Percentiles rank a stretch among this genome's conserved stretches.
Conservation (phyloP, 1,139 yeast species). For the Taphrina confusa region DNA sequence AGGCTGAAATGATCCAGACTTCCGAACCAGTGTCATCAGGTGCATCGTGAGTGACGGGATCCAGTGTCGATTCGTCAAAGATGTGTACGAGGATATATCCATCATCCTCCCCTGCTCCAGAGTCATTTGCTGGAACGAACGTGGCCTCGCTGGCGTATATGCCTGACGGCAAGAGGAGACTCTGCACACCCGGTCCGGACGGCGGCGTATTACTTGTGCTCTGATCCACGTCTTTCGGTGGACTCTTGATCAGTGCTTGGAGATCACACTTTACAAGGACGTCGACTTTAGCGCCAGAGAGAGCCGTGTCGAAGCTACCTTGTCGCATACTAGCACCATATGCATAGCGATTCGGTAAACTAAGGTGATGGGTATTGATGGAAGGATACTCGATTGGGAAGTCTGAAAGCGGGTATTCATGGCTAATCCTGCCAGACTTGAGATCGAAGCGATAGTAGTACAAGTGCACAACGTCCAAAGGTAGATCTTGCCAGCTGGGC, state of each 20-base stretch:
- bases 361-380: constrained; percentile 26
- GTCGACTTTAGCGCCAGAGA: constrained; percentile 35
- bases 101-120: constrained; percentile 21
- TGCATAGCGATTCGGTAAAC: constrained; percentile 20
- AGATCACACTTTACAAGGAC: constrained; percentile 32
- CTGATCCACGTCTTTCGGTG: constrained; percentile 19
- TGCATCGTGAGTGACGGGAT: constrained; percentile 24
- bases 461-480: constrained; percentile 31
- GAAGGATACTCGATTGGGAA: constrained; percentile 37
- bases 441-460: constrained; percentile 35
- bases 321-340: constrained; percentile 32
- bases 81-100: constrained; percentile 30
- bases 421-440: constrained; percentile 15
- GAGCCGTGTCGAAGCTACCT: constrained; percentile 34
- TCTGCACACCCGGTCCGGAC: constrained; percentile 1
- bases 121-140: constrained; percentile 11
- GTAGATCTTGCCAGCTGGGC: constrained; percentile 9
- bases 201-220: constrained; percentile 28
- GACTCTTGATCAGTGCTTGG: constrained; percentile 15
- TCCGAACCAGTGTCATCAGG: constrained; percentile 21
- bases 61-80: constrained; percentile 23
- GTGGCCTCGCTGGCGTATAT: constrained; percentile 33
- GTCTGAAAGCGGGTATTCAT: constrained; percentile 30
- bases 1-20: constrained; percentile 33
- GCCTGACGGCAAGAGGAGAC: constrained; percentile 20